Conservation (phyloP, 768 basidiomycete species). For the Collybia nuda region DNA sequence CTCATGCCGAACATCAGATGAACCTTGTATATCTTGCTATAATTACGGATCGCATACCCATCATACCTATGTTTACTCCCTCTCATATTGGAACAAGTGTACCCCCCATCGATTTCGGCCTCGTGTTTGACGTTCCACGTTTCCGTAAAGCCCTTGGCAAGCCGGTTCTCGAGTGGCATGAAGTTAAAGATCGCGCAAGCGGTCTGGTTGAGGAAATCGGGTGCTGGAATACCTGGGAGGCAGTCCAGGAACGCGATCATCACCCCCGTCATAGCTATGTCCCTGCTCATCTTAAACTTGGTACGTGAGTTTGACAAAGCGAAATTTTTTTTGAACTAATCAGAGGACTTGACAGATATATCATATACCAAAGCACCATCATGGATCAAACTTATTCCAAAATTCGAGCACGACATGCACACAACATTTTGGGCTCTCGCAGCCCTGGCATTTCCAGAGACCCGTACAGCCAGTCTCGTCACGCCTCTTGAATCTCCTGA, state of each 20-base stretch:
- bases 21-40: slow-evolving; percentile 61
- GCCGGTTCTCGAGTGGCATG: slow-evolving; percentile 62
- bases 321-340: slow-evolving; percentile 9
- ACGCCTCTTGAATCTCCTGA: slow-evolving; percentile 39
- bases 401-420: slow-evolving; percentile 43
- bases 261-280: slow-evolving; percentile 37
- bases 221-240: slow-evolving; percentile 57
- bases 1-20: slow-evolving; percentile 23
- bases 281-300: slow-evolving; percentile 38
- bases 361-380: slow-evolving; percentile 50
- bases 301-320: slow-evolving; percentile 17
- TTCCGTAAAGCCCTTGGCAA: slow-evolving; percentile 40
- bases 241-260: slow-evolving; percentile 37
- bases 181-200: slow-evolving; percentile 52
- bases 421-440: slow-evolving; percentile 47
- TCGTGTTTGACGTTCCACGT: slow-evolving; percentile 60
- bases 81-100: slow-evolving; percentile 51
- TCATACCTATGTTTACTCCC: slow-evolving; percentile 58
- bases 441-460: slow-evolving; percentile 44
- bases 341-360: slow-evolving; percentile 35
- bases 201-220: slow-evolving; percentile 44
- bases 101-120: slow-evolving; percentile 54
- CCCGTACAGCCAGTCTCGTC: slow-evolving; percentile 33
- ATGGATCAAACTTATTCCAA: slow-evolving; percentile 49
- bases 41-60: slow-evolving; percentile 58